Evolutionary conservation across 192 early-diverging fungal genomes (phyloP).

Genomic region (Funneliformis mosseae): DNA sequence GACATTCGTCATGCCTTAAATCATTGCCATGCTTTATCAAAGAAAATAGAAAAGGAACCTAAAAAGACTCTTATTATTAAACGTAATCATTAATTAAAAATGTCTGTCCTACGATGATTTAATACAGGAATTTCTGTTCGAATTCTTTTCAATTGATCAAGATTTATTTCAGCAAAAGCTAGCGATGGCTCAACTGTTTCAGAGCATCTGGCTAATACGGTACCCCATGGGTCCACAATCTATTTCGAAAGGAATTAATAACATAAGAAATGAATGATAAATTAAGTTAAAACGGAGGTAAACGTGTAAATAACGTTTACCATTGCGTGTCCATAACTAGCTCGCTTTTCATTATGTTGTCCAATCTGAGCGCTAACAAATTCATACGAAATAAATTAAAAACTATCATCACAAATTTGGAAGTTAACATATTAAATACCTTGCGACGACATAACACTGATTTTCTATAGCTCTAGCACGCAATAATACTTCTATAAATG

Average conservation of each 20-base stretch:
- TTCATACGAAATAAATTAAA: neutral
- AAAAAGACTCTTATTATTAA: too few relatives aligned
- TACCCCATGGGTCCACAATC: constrained; percentile 86
- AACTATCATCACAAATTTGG: neutral
- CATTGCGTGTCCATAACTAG: constrained; percentile 81
- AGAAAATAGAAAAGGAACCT: too few relatives aligned
- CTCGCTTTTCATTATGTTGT: constrained; percentile 68
- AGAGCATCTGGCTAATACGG: constrained; percentile 65
- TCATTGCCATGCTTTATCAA: too few relatives aligned
- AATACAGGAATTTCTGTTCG: constrained; percentile 76
- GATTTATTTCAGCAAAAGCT: constrained; percentile 67
- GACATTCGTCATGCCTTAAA: too few relatives aligned
- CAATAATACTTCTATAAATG: constrained; percentile 61
- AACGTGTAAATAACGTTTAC: constrained; percentile 37
- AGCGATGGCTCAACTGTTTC: constrained; percentile 58
- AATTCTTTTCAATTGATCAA: constrained; percentile 60
- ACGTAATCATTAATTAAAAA: constrained; percentile 46
- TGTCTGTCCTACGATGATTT: constrained; percentile 65
- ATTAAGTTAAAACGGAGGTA: neutral
- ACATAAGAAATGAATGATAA: neutral
- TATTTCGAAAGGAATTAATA: constrained; percentile 28
- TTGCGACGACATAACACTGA: constrained; percentile 79
- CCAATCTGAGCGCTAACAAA: constrained; percentile 68
- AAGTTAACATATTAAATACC: neutral
- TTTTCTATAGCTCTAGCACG: constrained; percentile 84